phyloP scores from a whole-genome alignment of 768 basidiomycete genomes.

The Amanita polypyramis region DNA sequence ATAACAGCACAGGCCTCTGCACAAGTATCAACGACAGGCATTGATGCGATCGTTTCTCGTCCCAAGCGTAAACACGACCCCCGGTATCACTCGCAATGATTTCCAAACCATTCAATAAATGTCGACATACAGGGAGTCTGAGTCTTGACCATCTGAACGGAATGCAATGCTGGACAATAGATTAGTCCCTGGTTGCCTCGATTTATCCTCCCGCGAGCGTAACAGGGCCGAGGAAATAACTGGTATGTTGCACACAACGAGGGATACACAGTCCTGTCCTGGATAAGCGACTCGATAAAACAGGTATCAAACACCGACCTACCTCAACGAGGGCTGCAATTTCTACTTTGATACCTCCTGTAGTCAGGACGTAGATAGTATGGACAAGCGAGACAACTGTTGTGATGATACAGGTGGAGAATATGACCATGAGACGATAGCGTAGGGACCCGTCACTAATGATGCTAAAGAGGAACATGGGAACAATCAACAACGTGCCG shows the following conservation, averaged over 20 bases:
- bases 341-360: conserved; percentile 19
- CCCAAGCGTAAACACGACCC: no score
- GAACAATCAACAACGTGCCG: conserved; percentile 31
- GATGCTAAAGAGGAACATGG: conserved; percentile 32
- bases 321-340: conserved; percentile 37
- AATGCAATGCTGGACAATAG: not conserved
- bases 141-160: not conserved
- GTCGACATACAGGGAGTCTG: not conserved
- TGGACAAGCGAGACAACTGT: conserved; percentile 36
- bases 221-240: not conserved
- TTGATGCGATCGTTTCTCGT: no score
- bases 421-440: conserved; percentile 33
- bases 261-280: conserved; percentile 21
- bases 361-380: conserved; percentile 26
- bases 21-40: no score
- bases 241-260: conserved; percentile 27
- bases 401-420: conserved; percentile 43
- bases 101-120: no score
- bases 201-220: not conserved
- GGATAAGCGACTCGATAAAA: not conserved
- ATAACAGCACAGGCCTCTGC: no score
- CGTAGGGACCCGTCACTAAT: conserved; percentile 29
- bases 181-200: not conserved
- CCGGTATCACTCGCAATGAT: no score
- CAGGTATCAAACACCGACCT: not conserved